A percentile compares a stretch with the other conserved stretches of the same genome.
Conservation (phyloP, 2,329 filamentous ascomycete species). For the Dothidotthia symphoricarpi region DNA sequence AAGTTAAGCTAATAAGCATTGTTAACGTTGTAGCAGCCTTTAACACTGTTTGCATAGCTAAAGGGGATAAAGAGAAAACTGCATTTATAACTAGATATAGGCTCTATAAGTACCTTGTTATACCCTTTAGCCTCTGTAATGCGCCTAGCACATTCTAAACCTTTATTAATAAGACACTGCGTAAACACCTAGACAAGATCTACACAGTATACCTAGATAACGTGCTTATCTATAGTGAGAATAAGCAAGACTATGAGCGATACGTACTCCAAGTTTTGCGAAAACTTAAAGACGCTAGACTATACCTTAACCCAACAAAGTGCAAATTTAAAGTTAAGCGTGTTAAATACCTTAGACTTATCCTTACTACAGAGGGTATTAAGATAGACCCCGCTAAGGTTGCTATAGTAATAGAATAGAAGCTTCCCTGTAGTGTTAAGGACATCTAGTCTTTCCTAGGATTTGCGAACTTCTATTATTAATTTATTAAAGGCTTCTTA, state of each 20-base stretch:
- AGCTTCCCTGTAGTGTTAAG: no score
- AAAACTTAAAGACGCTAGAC: no score
- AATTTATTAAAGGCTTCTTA: no score
- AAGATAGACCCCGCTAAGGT: no score
- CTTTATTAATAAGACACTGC: constrained; percentile 1
- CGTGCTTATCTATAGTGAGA: constrained; percentile 3
- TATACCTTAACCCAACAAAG: no score
- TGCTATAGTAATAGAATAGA: no score
- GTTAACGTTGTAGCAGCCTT: no score
- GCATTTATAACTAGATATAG: constrained; percentile 26
- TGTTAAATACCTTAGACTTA: no score
- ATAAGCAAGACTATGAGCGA: not conserved
- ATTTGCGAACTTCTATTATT: no score
- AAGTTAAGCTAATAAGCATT: not conserved
- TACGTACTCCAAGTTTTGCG: constrained; percentile 1
- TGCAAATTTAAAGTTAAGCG: no score
- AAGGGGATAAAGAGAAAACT: constrained; percentile 34
- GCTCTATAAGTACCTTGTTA: constrained; percentile 33
- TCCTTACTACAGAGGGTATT: no score
- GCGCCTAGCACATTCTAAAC: not conserved
- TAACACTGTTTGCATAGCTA: not conserved
- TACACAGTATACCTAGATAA: constrained; percentile 2
- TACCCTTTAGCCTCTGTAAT: constrained; percentile 30
- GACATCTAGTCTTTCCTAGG: no score
- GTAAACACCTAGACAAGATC: not conserved